Conservation (phyloP, 345 rosid genomes). For the Gossypium raimondii region DNA sequence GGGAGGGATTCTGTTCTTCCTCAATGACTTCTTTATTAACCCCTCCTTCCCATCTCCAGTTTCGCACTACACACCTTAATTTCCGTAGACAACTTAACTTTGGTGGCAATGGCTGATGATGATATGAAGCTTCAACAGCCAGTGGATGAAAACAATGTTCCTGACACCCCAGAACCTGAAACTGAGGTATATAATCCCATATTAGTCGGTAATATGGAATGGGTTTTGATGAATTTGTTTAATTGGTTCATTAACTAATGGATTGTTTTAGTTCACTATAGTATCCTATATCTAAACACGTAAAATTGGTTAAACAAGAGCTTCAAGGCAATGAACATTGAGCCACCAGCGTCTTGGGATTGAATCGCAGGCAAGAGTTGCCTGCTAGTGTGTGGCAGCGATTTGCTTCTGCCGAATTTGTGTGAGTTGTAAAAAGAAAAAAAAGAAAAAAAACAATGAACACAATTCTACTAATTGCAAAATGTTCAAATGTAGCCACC, state of each 20-base stretch:
- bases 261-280: background rate
- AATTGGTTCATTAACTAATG: background rate
- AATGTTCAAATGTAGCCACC: background rate
- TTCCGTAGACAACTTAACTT: background rate
- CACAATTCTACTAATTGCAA: background rate
- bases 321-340: background rate
- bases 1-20: background rate
- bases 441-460: too few species aligned
- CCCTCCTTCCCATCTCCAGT: background rate
- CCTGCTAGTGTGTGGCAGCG: too few species aligned
- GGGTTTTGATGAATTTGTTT: background rate
- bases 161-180: background rate
- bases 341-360: too few species aligned
- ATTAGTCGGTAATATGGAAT: slow-evolving; percentile 1
- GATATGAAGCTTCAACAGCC: slow-evolving; percentile 2
- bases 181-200: slow-evolving; percentile 6
- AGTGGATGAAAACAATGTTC: background rate
- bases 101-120: slow-evolving; percentile 1
- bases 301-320: background rate
- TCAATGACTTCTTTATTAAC: background rate
- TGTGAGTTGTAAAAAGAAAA: too few species aligned
- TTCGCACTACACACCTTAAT: background rate
- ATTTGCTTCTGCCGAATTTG: too few species aligned
- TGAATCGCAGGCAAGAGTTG: too few species aligned
- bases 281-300: background rate